These are phyloP conservation scores for Lactuca saligna DNA, from an alignment of 129 eudicot genomes.

Conservation along the genomic window DNA sequence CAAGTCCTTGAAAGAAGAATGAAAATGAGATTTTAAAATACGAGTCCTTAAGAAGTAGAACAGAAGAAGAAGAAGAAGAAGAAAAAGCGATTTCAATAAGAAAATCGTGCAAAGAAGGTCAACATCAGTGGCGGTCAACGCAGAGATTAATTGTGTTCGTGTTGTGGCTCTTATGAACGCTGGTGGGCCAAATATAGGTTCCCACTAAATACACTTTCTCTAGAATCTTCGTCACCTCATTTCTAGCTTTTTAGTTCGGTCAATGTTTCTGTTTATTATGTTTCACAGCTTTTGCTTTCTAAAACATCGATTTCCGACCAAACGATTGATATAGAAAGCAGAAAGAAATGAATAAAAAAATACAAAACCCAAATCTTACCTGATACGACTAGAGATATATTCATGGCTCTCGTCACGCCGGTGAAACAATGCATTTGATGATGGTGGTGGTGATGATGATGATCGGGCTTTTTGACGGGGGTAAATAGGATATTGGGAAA, in stretches of 20 bases:
- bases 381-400: neutral
- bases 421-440: neutral
- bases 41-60: neutral
- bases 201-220: slow-evolving; percentile 10
- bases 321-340: neutral
- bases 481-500: too few relatives aligned
- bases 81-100: neutral
- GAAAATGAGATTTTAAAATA: too few relatives aligned
- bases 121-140: slow-evolving; percentile 22
- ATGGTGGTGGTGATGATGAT: neutral
- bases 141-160: neutral
- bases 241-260: neutral
- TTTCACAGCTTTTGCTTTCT: neutral
- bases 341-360: neutral
- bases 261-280: slow-evolving; percentile 7
- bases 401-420: neutral
- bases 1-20: neutral
- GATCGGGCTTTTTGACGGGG: neutral
- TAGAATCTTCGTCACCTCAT: neutral
- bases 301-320: neutral
- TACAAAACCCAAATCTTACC: neutral
- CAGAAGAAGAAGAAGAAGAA: neutral
- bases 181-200: slow-evolving; percentile 17
- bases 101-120: slow-evolving; percentile 23
- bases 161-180: slow-evolving; percentile 20